Percentiles rank a stretch among this genome's conserved stretches.
Evolutionary conservation across 2,329 filamentous ascomycete species (phyloP).

Genomic region (Blumeria graminis): DNA sequence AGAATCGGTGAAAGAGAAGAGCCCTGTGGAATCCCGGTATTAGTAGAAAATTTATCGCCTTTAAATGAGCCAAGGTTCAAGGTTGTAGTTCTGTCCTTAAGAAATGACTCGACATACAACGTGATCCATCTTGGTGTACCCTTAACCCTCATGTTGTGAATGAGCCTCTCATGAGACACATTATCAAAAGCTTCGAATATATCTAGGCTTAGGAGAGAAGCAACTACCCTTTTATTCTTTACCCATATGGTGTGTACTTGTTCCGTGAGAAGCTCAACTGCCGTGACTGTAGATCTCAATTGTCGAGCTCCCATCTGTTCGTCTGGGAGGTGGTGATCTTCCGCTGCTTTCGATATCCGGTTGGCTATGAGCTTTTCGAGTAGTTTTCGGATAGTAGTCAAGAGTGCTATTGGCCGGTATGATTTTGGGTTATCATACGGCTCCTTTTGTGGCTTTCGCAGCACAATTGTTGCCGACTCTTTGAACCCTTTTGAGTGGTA

Average conservation of each 20-base stretch:
- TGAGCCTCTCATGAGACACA: background rate
- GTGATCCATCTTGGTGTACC: background rate
- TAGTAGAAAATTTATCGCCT: background rate
- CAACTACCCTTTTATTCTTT: background rate
- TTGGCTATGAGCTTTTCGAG: background rate
- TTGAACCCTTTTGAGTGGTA: too few relatives aligned
- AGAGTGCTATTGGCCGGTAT: background rate
- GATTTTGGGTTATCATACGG: background rate
- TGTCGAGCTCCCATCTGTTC: background rate
- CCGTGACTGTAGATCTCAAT: background rate
- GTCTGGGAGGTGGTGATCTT: background rate
- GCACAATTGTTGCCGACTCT: too few relatives aligned
- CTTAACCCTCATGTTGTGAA: background rate
- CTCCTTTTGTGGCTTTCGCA: too few relatives aligned
- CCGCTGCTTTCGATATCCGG: background rate
- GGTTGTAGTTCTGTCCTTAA: background rate
- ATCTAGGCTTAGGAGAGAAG: background rate
- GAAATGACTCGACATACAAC: background rate
- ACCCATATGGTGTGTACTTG: background rate
- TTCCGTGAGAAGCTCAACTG: background rate
- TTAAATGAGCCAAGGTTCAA: background rate
- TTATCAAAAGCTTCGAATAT: background rate
- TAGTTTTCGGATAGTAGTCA: background rate
- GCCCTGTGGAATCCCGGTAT: background rate
- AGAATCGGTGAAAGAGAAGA: background rate